Evolutionary conservation across 345 rosid genomes (phyloP), one percentile per base, ranked within the genome.

Genomic region (Linum usitatissimum): DNA sequence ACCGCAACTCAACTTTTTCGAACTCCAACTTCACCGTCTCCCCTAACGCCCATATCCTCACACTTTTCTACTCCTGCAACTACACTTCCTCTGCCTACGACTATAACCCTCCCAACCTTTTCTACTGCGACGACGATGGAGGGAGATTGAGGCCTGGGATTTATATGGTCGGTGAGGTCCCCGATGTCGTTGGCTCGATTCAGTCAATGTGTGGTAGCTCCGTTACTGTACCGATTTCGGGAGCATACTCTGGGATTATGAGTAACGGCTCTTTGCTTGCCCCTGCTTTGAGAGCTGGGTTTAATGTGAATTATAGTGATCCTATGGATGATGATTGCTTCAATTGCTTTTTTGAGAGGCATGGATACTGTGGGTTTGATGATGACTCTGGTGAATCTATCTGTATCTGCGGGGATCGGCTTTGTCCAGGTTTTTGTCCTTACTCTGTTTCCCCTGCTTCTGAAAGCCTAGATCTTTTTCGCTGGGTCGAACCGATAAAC

Each of bases 331-430:
- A 67, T 56, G 71, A 67, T 53, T 79, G 78, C n/a, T 20, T 9
- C 0, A 6, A 6, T 10, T 77, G 83, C 62, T 6, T 21, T 23
- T 12, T 9, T 18, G 53, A 40, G 23, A 66, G 61, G 6, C 71
- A 69, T 18, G 70, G 81, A 13, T 39, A 62, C 12, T 77, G 80
- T 18, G 83, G 80, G 65, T 76, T 79, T 67, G 76, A 76, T 64
- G 18, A 63, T 40, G 60, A 51, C 51, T 66, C 53, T n/a, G 73
- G 69, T 9, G 21, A 30, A 17, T 60, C 70, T 2, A 40, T 77
- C 10, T 75, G 86, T 54, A 65, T 75, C 21, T 75, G 78, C 54
- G 64, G 62, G 13, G 71, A 69, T 67, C 65, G 30, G 18, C 30
- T 69, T 34, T 81, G 85, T 57, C 61, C 61, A 59, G 72, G 51